Evolutionary conservation across 306 rosid species (phyloP), one percentile per base, ranked within the genome.

Genomic region (Vigna angularis): DNA sequence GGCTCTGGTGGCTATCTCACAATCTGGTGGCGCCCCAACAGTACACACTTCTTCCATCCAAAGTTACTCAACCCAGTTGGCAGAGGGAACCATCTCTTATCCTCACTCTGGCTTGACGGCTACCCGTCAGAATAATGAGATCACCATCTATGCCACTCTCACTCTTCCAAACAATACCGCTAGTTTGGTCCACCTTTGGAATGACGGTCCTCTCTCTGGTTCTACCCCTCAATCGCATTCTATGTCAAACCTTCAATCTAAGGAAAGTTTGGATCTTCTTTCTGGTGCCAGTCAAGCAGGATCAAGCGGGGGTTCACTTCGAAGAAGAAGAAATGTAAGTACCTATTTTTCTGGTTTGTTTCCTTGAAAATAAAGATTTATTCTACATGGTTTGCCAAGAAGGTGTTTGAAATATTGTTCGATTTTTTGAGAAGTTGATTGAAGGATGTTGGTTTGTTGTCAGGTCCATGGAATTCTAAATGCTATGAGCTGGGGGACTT

Each of bases 381-480:
- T 72, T 55, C 45, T 24, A 9, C n/a, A 73, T 73, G 69, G 78
- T 36, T 72, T 20, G 24, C 17, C 49, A 17, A 28, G 42, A 8
- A 44, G 20, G 36, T 18, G 40, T 63, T 79, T 62, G 34, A 36
- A 44, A 34, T 53, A 44, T 22, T 13, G 16, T 48, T 18, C n/a
- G 16, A 14, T 5, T 59, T 3, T 59, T 36, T 52, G 48, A 28
- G 55, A 65, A 42, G 77, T 28, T 77, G 81, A 81, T 52, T 57
- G 24, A 30, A 7, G 56, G 12, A 48, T 72, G 28, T 66, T 50
- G 30, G 47, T 55, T 63, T 76, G 15, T 38, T 70, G 34, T 30
- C 90, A 93, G 98, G 32, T 63, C 2, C 98, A 93, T 51, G 98
- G 96, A 85, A 87, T 91, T 61, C 84, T 90, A 0, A 91, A 91